These are phyloP conservation scores for Austroboletus festivus DNA, from an alignment of 768 basidiomycete species.

Conservation along the genomic window DNA sequence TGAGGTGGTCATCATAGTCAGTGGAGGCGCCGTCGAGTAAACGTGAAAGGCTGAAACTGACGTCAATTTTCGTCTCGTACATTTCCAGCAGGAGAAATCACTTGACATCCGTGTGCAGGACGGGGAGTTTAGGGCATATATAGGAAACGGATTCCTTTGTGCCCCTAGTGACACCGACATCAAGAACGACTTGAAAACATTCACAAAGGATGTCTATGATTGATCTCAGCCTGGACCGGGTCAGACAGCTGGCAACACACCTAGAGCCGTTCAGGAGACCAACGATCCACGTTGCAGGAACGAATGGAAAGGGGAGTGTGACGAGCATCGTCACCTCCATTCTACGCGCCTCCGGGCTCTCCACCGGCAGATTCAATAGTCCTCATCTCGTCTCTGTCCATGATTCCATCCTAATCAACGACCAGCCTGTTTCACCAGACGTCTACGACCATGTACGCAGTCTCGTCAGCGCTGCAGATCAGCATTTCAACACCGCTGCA, in stretches of 20 bases:
- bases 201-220: constrained; percentile 53
- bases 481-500: constrained; percentile 42
- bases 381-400: constrained; percentile 80
- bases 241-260: constrained; percentile 47
- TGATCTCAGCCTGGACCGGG: constrained; percentile 62
- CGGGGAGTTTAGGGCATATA: constrained; percentile 1
- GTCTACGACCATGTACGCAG: constrained; percentile 47
- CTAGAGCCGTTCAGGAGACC: constrained; percentile 70
- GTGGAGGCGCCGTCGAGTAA: not conserved
- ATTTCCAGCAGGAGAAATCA: constrained; percentile 5
- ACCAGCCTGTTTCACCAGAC: constrained; percentile 44
- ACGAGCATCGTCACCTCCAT: constrained; percentile 80
- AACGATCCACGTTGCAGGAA: constrained; percentile 89
- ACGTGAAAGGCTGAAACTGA: constrained; percentile 1
- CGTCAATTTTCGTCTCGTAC: constrained; percentile 18
- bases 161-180: too few relatives aligned
- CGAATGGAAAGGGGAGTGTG: constrained; percentile 97
- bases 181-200: too few relatives aligned
- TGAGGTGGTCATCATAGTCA: constrained; percentile 4
- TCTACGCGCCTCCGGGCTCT: constrained; percentile 51
- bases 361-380: constrained; percentile 84
- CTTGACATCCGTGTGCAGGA: too few relatives aligned
- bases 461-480: constrained; percentile 49
- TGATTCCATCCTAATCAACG: constrained; percentile 75
- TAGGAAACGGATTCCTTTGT: not conserved